Evolutionary conservation across 139 green algal genomes (phyloP).

Genomic region (Chlorella sorokiniana): DNA sequence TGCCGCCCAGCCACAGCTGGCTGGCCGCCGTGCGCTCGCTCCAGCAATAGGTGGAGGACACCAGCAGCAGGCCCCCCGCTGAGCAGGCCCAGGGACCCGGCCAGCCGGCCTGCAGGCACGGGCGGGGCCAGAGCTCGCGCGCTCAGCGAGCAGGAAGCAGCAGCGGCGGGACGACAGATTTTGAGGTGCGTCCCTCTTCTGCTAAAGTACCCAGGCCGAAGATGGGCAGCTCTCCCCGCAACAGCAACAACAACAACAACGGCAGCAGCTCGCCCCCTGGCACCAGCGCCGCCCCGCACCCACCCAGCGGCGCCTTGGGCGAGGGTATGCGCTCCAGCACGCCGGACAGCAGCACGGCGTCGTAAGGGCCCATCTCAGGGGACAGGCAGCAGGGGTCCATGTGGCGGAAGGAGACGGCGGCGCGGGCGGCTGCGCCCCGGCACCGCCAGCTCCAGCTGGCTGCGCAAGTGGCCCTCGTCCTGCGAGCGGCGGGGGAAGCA

Average conservation of each 20-base stretch:
- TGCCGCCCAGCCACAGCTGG: constrained; percentile 47
- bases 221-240: too few relatives aligned
- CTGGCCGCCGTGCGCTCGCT: constrained; percentile 15
- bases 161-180: too few relatives aligned
- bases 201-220: too few relatives aligned
- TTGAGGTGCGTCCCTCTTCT: too few relatives aligned
- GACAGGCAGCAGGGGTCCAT: constrained; percentile 47
- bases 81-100: constrained; percentile 31
- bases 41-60: constrained; percentile 42
- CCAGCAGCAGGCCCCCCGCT: constrained; percentile 44
- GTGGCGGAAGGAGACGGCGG: constrained; percentile 37
- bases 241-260: not conserved
- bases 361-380: constrained; percentile 39
- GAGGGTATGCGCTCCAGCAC: constrained; percentile 39
- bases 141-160: not conserved
- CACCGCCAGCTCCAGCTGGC: constrained; percentile 9
- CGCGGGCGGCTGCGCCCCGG: constrained; percentile 1
- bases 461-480: constrained; percentile 32
- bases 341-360: constrained; percentile 44
- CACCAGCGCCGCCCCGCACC: not conserved
- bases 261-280: not conserved
- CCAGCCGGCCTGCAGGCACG: constrained; percentile 30
- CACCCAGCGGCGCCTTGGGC: constrained; percentile 45
- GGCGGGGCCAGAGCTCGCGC: not conserved
- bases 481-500: not conserved